phyloP scores from a whole-genome alignment of 2,329 filamentous ascomycete species.

The Alternaria panax region DNA sequence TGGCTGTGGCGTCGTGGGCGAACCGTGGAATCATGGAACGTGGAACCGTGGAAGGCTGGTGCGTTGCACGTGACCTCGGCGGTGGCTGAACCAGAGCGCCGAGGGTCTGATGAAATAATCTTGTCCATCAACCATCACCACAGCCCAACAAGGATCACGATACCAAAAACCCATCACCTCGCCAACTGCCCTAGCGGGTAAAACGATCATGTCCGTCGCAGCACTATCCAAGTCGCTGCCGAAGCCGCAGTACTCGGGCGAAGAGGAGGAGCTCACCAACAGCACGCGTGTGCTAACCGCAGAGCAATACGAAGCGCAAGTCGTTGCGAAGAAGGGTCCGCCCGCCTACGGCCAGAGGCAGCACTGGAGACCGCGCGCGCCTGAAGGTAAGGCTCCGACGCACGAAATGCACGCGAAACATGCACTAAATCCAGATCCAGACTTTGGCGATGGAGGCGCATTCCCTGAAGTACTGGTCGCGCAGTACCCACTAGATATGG shows the following conservation, averaged over 20 bases:
- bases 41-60: too few species aligned
- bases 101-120: slow-evolving; percentile 18
- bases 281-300: slow-evolving; percentile 84
- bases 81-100: slow-evolving; percentile 11
- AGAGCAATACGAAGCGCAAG: slow-evolving; percentile 82
- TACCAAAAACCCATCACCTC: slow-evolving; percentile 4
- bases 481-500: slow-evolving; percentile 96
- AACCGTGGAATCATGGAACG: too few species aligned
- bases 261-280: slow-evolving; percentile 83
- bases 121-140: slow-evolving; percentile 5
- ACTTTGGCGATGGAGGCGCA: slow-evolving; percentile 94
- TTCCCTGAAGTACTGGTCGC: slow-evolving; percentile 94
- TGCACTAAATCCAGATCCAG: slow-evolving; percentile 44
- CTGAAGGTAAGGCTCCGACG: slow-evolving; percentile 59
- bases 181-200: neutral
- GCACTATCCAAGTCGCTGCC: slow-evolving; percentile 83
- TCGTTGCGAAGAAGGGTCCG: slow-evolving; percentile 77
- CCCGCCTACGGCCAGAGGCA: slow-evolving; percentile 86
- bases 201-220: slow-evolving; percentile 49
- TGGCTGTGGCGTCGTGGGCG: neutral
- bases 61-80: slow-evolving; percentile 21
- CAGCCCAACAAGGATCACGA: slow-evolving; percentile 4
- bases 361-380: slow-evolving; percentile 87
- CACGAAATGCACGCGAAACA: neutral
- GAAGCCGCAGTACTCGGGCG: slow-evolving; percentile 88